Percentiles rank a stretch among this genome's conserved stretches.
These are phyloP conservation scores for Scheffersomyces quercinus DNA, from an alignment of 1,139 yeast species.

Conservation along the genomic window DNA sequence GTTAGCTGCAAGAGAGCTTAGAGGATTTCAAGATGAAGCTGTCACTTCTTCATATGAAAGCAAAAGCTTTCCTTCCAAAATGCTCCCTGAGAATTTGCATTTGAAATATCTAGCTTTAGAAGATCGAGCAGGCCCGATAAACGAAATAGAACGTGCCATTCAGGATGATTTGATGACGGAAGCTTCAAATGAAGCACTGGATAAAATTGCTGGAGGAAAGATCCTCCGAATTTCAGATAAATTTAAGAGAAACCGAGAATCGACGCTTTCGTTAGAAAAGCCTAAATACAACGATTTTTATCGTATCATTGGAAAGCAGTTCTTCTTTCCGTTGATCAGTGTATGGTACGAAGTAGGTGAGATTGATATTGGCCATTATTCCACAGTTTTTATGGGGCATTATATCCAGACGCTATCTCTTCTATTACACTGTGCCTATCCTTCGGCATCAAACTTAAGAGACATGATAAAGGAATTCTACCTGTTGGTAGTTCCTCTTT, in stretches of 20 bases:
- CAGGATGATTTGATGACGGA: slow-evolving; percentile 38
- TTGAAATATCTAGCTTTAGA: slow-evolving; percentile 22
- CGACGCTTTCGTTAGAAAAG: background rate
- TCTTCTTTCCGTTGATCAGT: slow-evolving; percentile 58
- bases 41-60: slow-evolving; percentile 36
- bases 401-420: slow-evolving; percentile 59
- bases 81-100: slow-evolving; percentile 51
- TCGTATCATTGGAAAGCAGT: slow-evolving; percentile 43
- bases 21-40: slow-evolving; percentile 54
- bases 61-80: slow-evolving; percentile 38
- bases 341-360: slow-evolving; percentile 53
- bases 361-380: slow-evolving; percentile 54
- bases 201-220: slow-evolving; percentile 45
- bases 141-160: slow-evolving; percentile 11
- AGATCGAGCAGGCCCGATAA: background rate
- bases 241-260: slow-evolving; percentile 20
- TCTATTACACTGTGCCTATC: slow-evolving; percentile 58
- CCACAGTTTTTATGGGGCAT: slow-evolving; percentile 57
- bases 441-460: slow-evolving; percentile 46
- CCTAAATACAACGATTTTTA: slow-evolving; percentile 38
- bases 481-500: slow-evolving; percentile 33
- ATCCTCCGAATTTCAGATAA: slow-evolving; percentile 51
- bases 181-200: slow-evolving; percentile 42
- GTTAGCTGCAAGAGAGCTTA: slow-evolving; percentile 58
- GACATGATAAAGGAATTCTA: slow-evolving; percentile 63